Conservation (phyloP, 2,329 filamentous ascomycete species). For the Fusarium begoniae region DNA sequence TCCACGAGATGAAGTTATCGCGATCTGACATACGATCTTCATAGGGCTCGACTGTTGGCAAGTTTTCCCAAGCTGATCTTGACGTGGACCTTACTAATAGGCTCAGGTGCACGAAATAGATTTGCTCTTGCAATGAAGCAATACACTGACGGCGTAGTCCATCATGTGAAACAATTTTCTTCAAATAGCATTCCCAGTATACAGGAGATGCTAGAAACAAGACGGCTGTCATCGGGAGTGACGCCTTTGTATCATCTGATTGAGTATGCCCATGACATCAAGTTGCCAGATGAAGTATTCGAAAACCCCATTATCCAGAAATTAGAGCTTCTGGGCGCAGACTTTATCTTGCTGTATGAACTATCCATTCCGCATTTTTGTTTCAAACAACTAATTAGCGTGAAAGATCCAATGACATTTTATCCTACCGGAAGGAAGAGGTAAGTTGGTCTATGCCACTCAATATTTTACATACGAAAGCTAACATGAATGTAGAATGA, state of each 20-base stretch:
- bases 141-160: constrained; percentile 15
- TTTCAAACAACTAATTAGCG: rapidly evolving
- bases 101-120: neutral
- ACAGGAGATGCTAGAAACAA: neutral
- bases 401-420: neutral
- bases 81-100: neutral
- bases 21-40: rapidly evolving
- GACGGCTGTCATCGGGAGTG: neutral
- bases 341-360: constrained; percentile 5
- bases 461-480: no score
- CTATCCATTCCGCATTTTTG: rapidly evolving
- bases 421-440: constrained; percentile 14
- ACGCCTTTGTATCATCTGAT: constrained; percentile 13
- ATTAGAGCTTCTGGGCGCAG: constrained; percentile 1
- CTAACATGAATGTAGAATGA: neutral
- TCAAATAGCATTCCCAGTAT: neutral
- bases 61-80: rapidly evolving
- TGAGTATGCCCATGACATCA: constrained; percentile 3
- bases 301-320: neutral
- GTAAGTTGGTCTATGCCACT: neutral
- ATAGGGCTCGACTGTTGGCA: neutral
- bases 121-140: constrained; percentile 12
- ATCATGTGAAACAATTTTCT: constrained; percentile 15
- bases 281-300: neutral
- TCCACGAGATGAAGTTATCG: rapidly evolving